Base-by-base conservation (phyloP, 2,329 filamentous ascomycete species). In the Xylariaceae sp. region DNA sequence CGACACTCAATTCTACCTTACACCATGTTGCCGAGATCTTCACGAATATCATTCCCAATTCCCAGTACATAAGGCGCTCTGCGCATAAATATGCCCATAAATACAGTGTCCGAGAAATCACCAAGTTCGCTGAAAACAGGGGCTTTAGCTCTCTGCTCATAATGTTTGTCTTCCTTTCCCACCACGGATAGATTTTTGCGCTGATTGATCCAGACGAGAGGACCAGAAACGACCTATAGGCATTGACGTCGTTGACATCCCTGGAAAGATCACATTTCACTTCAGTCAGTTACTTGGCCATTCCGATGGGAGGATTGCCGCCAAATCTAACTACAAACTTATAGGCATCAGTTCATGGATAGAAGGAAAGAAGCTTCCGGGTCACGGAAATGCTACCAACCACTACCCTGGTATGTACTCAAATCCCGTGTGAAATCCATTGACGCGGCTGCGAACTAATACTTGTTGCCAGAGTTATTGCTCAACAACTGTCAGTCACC, bases 91-190 rank as follows among this genome's bases (percentile, higher is more conserved):
- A 91, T 66, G 81, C 83, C 7, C 83, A 96, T 75, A 94, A 95
- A 64, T 97, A 95, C 72, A 92, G 86, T 20, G 77, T 98, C 20
- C 80, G 87, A 40, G 93, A 98, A 66, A 97, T 98, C 55, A 82
- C 86, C 59, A 80, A 83, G 53, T 97, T 92, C 63, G 92, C 92
- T 27, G 67, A 80, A 12, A 89, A 92, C 59, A 79, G 89, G 37
- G 82, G 85, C 33, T 97, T 88, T 69, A 95, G 90, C 0, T 80
- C 89, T 20, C 75, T 98, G 3, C 71, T 96, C 2, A 80, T 98
- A 14, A 72, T 96, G 27, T 32, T 5, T 14, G 27, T 8, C 27
- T 14, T 16, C 16, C 27, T 12, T 5, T 32, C 7, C 5, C 7
- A 16, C 16, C 16, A 12, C 4, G 7, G 16, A 32, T 16, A 32